Conservation (phyloP, 176 grass and related monocot genomes). For the Alopecurus myosuroides region DNA sequence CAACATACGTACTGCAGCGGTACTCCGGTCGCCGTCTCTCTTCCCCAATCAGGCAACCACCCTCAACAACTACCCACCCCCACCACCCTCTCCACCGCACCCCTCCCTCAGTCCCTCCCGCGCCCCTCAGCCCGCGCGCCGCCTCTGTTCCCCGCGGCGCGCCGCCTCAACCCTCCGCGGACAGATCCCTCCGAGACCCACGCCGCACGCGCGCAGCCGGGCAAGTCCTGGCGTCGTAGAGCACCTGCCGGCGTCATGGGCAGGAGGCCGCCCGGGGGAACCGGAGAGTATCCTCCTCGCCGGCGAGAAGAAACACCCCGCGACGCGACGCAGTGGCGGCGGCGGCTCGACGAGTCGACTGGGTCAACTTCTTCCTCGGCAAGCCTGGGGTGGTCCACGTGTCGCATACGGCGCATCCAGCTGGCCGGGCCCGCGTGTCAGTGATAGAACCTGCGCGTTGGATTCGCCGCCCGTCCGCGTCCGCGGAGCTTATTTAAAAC, state of each 20-base stretch:
- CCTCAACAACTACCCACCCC: constrained; percentile 7
- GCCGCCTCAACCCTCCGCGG: neutral
- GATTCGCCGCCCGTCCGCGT: neutral
- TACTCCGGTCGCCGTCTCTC: constrained; percentile 5
- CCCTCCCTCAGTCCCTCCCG: neutral
- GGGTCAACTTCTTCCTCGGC: constrained; percentile 9
- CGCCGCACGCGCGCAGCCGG: neutral
- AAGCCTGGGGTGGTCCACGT: neutral
- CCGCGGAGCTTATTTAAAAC: constrained; percentile 18
- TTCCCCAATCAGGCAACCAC: constrained; percentile 2
- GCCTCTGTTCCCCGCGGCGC: neutral
- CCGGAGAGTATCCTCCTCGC: neutral
- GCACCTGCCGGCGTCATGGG: neutral
- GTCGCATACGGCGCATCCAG: neutral
- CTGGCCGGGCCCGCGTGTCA: neutral
- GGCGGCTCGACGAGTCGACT: neutral
- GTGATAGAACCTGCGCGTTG: neutral
- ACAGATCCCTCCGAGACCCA: neutral
- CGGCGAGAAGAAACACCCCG: neutral
- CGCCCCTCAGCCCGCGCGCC: neutral
- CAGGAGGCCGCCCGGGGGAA: neutral
- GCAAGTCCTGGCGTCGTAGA: neutral
- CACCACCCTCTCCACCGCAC: neutral
- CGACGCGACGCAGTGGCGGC: neutral
- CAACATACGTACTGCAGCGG: neutral